Conservation (phyloP, 176 grass and related monocot species). For the Canna indica region DNA sequence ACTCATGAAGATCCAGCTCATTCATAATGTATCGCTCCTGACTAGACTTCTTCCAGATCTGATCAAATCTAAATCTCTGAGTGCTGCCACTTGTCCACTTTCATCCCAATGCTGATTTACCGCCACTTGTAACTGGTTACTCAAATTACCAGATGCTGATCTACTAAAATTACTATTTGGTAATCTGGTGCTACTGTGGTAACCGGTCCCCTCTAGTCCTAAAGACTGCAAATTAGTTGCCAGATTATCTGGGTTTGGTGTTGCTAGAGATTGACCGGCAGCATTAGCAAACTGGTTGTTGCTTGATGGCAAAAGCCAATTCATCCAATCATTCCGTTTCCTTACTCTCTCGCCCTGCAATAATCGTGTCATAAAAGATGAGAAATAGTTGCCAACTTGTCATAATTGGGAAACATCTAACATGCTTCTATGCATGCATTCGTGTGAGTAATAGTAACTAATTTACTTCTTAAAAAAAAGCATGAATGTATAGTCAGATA, state of each 20-base stretch:
- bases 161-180: conserved; percentile 21
- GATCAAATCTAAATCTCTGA: neutral
- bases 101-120: conserved; percentile 12
- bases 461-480: too few species aligned
- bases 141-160: conserved; percentile 23
- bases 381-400: neutral
- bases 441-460: neutral
- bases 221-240: conserved; percentile 25
- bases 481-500: too few species aligned
- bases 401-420: neutral
- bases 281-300: conserved; percentile 15
- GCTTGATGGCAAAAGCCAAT: conserved; percentile 36
- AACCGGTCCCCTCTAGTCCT: conserved; percentile 19
- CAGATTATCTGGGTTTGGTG: conserved; percentile 25
- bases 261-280: conserved; percentile 22
- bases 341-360: conserved; percentile 48
- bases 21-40: conserved; percentile 4
- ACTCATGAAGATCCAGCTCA: neutral
- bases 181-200: conserved; percentile 3
- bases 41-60: neutral
- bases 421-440: neutral
- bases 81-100: neutral
- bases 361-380: neutral
- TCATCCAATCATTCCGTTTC: conserved; percentile 41
- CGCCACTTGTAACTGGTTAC: conserved; percentile 16